Conservation (phyloP, 2,329 filamentous ascomycete genomes). For the Xenosphaeropsis pyriputrescens region DNA sequence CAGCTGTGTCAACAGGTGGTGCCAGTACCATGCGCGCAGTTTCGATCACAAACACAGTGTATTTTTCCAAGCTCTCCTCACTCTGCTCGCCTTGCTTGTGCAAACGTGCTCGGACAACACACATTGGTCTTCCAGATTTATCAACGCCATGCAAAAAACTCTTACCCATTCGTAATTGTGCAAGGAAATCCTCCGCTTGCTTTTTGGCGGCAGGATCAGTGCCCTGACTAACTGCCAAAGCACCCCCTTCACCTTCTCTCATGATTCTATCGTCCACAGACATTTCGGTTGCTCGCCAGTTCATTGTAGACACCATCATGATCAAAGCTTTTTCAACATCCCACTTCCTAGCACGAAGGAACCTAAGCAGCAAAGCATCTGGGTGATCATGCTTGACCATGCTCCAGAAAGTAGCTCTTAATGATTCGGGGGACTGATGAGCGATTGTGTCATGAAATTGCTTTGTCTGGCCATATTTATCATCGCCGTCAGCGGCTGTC, state of each 20-base stretch:
- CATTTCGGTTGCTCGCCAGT: conserved; percentile 74
- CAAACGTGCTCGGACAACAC: conserved; percentile 67
- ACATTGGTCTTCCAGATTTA: conserved; percentile 73
- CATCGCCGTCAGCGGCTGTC: conserved; percentile 39
- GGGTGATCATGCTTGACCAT: conserved; percentile 96
- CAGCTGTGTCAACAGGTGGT: conserved; percentile 78
- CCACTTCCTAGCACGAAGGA: conserved; percentile 87
- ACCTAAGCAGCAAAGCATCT: conserved; percentile 69
- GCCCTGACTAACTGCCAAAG: conserved; percentile 42
- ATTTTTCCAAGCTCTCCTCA: conserved; percentile 69
- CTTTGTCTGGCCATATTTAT: conserved; percentile 87
- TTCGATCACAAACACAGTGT: conserved; percentile 90
- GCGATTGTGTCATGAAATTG: conserved; percentile 73
- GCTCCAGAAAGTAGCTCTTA: conserved; percentile 73
- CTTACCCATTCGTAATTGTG: conserved; percentile 79
- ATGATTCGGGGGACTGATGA: conserved; percentile 59
- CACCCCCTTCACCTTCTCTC: conserved; percentile 55
- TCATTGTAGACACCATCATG: conserved; percentile 90
- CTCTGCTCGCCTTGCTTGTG: conserved; percentile 74
- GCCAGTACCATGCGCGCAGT: conserved; percentile 73
- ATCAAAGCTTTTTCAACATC: conserved; percentile 83
- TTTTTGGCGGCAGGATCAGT: conserved; percentile 48
- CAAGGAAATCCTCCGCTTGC: conserved; percentile 61
- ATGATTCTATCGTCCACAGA: conserved; percentile 85
- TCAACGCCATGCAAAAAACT: conserved; percentile 83